phyloP scores from a whole-genome alignment of 1,284 basidiomycete genomes.

The Tilletiaria anomala region DNA sequence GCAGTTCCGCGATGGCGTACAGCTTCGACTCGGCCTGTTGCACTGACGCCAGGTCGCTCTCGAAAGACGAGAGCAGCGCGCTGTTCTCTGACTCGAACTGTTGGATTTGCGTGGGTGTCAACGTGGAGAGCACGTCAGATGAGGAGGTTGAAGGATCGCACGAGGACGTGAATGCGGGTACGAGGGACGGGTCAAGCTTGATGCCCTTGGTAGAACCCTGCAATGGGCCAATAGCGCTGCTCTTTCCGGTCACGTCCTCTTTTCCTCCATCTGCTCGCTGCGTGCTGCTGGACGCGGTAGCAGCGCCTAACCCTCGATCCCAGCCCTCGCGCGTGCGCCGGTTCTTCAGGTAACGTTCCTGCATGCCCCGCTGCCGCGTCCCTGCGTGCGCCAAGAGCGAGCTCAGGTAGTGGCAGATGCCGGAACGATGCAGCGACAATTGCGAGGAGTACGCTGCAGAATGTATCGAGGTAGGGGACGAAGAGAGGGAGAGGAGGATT shows the following conservation, averaged over 20 bases:
- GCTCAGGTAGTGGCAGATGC: conserved; percentile 70
- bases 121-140: conserved; percentile 14
- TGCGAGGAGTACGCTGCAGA: conserved; percentile 28
- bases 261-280: background rate
- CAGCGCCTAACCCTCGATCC: background rate
- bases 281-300: background rate
- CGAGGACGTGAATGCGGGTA: background rate
- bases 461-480: conserved; percentile 14
- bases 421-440: conserved; percentile 63
- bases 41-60: conserved; percentile 67
- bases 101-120: conserved; percentile 59
- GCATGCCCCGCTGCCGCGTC: conserved; percentile 65
- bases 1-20: conserved; percentile 74
- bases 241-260: background rate
- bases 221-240: background rate
- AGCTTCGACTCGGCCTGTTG: conserved; percentile 74
- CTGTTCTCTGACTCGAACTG: conserved; percentile 83
- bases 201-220: background rate
- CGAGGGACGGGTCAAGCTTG: background rate
- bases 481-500: conserved; percentile 11
- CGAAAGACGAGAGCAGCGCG: conserved; percentile 60
- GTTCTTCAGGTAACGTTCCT: conserved; percentile 46
- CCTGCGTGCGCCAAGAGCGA: conserved; percentile 61
- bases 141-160: background rate
- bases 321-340: background rate